Evolutionary conservation across 192 early-diverging fungal species (phyloP).

Genomic region (Dimargaris xerosporica): DNA sequence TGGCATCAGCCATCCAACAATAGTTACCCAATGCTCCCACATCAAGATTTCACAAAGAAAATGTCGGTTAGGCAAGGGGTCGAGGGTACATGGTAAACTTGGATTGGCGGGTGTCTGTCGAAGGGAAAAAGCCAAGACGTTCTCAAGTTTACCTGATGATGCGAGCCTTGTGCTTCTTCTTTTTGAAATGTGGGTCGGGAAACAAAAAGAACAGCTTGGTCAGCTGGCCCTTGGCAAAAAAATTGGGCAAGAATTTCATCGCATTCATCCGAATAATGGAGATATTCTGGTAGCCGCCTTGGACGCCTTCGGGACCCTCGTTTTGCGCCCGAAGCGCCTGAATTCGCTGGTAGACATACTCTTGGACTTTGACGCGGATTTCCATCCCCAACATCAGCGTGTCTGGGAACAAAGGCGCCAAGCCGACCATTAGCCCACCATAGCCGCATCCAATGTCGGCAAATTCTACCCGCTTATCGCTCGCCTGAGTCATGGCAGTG

Average conservation of each 20-base stretch:
- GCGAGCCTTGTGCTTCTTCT: conserved; percentile 93
- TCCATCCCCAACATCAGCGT: conserved; percentile 98
- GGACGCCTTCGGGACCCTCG: conserved; percentile 14
- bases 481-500: not conserved
- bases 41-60: no score
- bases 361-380: conserved; percentile 88
- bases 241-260: conserved; percentile 97
- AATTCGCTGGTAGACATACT: conserved; percentile 83
- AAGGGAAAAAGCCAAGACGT: no score
- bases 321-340: conserved; percentile 54
- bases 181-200: conserved; percentile 99
- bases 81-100: no score
- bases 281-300: conserved; percentile 85
- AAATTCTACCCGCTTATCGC: conserved; percentile 58
- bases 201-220: conserved; percentile 96
- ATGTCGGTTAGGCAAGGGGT: no score
- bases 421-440: conserved; percentile 75
- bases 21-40: no score
- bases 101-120: no score
- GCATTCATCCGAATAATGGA: conserved; percentile 97
- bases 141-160: conserved; percentile 46
- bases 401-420: conserved; percentile 82
- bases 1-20: no score
- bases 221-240: conserved; percentile 90
- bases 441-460: conserved; percentile 98